Base-by-base conservation (phyloP, 1,284 basidiomycete genomes). In the Taiwanofungus camphoratus region DNA sequence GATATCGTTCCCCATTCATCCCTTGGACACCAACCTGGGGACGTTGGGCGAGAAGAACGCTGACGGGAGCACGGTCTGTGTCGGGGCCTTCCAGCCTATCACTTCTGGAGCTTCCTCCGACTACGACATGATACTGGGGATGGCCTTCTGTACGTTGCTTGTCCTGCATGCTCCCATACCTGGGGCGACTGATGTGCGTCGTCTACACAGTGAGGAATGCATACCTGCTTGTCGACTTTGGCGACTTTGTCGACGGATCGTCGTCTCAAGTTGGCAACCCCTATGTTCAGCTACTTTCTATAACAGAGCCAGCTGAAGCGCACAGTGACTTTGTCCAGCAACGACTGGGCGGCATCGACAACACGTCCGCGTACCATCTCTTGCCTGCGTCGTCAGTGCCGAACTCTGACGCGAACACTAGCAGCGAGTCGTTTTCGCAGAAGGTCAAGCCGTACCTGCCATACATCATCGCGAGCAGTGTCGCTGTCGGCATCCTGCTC, bases 71-170 rank as follows among this genome's bases (percentile, higher is more conserved):
- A 49, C 52, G 18, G 51, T 59, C 11, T 62, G 60, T 36, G 48
- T 58, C 8, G 59, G 60, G 32, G 48, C 57, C 18, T 88, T 88
- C 69, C 85, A 88, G 66, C 85, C 86, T 4, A 85, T 86, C 53
- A 81, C 78, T 11, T 48, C 50, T n/a, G 52, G 45, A 35, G 42
- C 44, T 19, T 45, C 46, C 15, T 73, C 71, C 20, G 71, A 77
- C 52, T 86, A 80, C 46, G 85, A 89, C 53, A 76, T 85, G 69
- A 85, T 89, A 54, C 68, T 88, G 45, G 85, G 85, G 45, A 87
- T 88, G 86, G 74, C 73, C 44, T 88, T 87, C 65, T 50, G 85
- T 87, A 60, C 54, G 82, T 67, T 7, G 1, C n/a, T 34, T 27
- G 21, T 51, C 21, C 32, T n/a, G n/a, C n/a, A n/a, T n/a, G n/a